Evolutionary conservation across 139 green algal genomes (phyloP), one percentile per base, ranked within the genome.

Genomic region (Picochlorum sp.): DNA sequence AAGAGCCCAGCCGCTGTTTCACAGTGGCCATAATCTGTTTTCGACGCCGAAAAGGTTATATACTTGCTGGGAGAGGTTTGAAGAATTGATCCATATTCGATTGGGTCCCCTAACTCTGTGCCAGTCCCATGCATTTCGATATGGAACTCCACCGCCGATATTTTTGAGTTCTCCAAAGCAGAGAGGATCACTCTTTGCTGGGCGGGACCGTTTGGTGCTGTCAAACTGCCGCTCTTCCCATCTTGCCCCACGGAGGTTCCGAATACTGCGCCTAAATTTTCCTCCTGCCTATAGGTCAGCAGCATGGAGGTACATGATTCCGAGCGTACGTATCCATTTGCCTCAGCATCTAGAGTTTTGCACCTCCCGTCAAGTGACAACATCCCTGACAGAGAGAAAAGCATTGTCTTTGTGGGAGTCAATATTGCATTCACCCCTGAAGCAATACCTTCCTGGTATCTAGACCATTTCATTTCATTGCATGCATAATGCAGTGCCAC

Each of bases 221-320:
- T 96, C 16, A 96, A 72, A 34, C 78, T 77, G 54, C 75, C 88
- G 30, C 79, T 89, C 30, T 85, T 79, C 9, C 90, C 90, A 57
- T 95, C 90, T 71, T 94, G 85, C 67, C 95, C 95, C 7, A 96
- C 85, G 1, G 86, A 75, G 15, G 69, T 81, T 7, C 81, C 83
- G 1, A 60, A 49, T 0, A 94, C 14, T 21, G 87, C 9, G 6
- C 60, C 69, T 41, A 41, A 41, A 41, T 41, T 41, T 41, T 11
- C 34, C n/a, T 55, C 49, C n/a, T 55, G 68, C 45, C 45, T 62
- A 60, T 61, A 69, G 34, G 34, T 41, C 9, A 82, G 23, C n/a
- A 52, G 3, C 18, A 61, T n/a, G 26, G 28, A 28, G n/a, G 30
- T 65, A 21, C 57, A 63, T 18, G 52, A 71, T 50, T 88, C 82